These are phyloP conservation scores for Trametes pubescens DNA, from an alignment of 1,284 basidiomycete genomes.

Conservation along the genomic window DNA sequence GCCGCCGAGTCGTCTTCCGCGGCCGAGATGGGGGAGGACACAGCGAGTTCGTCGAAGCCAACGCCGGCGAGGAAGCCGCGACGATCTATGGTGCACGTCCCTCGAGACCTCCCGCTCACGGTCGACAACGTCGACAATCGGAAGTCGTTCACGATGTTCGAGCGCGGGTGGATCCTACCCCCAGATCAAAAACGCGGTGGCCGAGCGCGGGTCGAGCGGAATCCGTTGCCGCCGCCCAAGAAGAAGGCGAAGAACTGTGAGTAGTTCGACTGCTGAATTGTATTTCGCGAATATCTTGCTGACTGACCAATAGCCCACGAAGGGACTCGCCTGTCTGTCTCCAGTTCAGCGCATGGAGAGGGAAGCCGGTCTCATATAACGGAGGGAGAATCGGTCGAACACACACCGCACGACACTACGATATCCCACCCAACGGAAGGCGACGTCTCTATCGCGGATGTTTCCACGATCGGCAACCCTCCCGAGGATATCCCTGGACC, in stretches of 20 bases:
- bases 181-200: conserved; percentile 71
- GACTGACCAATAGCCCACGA: conserved; percentile 16
- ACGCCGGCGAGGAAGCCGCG: conserved; percentile 31
- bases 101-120: conserved; percentile 53
- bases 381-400: neutral
- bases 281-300: neutral
- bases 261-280: neutral
- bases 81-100: conserved; percentile 40
- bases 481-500: neutral
- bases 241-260: conserved; percentile 64
- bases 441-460: neutral
- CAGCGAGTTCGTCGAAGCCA: conserved; percentile 7
- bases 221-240: conserved; percentile 50
- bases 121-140: conserved; percentile 77
- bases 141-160: conserved; percentile 85
- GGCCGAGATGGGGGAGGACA: conserved; percentile 9
- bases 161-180: conserved; percentile 90
- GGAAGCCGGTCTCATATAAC: conserved; percentile 46
- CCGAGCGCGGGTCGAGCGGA: conserved; percentile 53
- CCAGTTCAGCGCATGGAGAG: conserved; percentile 57
- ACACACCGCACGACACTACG: neutral
- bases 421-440: neutral
- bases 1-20: conserved; percentile 4
- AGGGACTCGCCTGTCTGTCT: conserved; percentile 53
- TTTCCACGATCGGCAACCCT: neutral